A percentile compares a stretch with the other conserved stretches of the same genome.
Conservation (phyloP, 108 stramenopile species). For the Ochromonas danica region DNA sequence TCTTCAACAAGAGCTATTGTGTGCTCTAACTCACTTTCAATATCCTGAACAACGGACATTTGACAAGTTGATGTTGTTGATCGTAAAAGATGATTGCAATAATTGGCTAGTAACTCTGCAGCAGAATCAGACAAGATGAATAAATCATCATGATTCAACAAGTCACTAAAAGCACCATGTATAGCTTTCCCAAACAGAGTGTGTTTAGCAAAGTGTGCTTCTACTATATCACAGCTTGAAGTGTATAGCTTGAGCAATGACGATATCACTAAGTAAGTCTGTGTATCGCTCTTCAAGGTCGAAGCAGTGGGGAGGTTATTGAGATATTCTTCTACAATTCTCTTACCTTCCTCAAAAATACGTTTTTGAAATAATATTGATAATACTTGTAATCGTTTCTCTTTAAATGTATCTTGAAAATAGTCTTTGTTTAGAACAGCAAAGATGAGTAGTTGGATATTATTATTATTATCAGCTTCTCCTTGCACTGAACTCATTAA, state of each 20-base stretch:
- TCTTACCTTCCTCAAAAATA: too few species aligned
- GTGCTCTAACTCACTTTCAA: constrained; percentile 84
- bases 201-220: constrained; percentile 81
- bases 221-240: constrained; percentile 81
- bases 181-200: constrained; percentile 95
- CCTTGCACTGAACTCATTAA: constrained; percentile 98
- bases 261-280: too few species aligned
- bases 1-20: constrained; percentile 94
- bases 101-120: constrained; percentile 94
- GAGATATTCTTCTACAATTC: too few species aligned
- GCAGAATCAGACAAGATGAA: too few species aligned
- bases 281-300: constrained; percentile 59
- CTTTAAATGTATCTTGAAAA: constrained; percentile 70
- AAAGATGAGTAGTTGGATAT: constrained; percentile 86
- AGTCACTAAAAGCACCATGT: constrained; percentile 96
- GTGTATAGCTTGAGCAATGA: constrained; percentile 92
- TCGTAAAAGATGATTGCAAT: constrained; percentile 94
- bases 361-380: constrained; percentile 77
- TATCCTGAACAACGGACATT: constrained; percentile 83
- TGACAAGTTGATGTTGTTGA: constrained; percentile 88
- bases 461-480: constrained; percentile 81
- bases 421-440: constrained; percentile 86
- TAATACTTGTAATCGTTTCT: constrained; percentile 62
- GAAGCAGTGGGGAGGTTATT: constrained; percentile 72
- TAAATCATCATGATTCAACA: too few species aligned